Conservation (phyloP, 2,329 filamentous ascomycete species). For the Alternaria burnsii region DNA sequence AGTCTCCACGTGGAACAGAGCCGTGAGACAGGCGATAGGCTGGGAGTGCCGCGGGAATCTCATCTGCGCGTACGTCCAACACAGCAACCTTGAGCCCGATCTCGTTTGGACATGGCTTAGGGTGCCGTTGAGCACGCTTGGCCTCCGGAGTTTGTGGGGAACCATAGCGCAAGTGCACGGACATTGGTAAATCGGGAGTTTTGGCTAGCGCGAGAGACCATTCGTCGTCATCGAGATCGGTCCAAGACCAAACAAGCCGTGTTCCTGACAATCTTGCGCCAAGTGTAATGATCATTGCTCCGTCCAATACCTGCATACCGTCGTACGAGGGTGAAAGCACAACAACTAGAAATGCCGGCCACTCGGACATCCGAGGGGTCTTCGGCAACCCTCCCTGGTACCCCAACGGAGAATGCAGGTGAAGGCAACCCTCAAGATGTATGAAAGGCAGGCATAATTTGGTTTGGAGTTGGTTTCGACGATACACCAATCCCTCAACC, state of each 20-base stretch:
- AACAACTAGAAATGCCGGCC: constrained; percentile 17
- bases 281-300: constrained; percentile 25
- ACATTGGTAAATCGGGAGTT: constrained; percentile 16
- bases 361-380: constrained; percentile 27
- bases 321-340: constrained; percentile 9
- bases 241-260: constrained; percentile 13
- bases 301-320: constrained; percentile 4
- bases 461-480: constrained; percentile 10
- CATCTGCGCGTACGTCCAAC: constrained; percentile 9
- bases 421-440: constrained; percentile 24
- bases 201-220: constrained; percentile 11
- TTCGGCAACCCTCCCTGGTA: constrained; percentile 32
- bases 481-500: constrained; percentile 11
- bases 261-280: constrained; percentile 22
- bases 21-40: constrained; percentile 3
- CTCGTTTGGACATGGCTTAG: constrained; percentile 15
- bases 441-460: constrained; percentile 16
- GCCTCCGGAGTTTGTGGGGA: constrained; percentile 43
- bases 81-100: constrained; percentile 21
- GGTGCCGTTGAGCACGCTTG: constrained; percentile 25
- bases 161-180: constrained; percentile 33
- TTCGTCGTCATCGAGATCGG: constrained; percentile 25
- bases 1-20: constrained; percentile 14
- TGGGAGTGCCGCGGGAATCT: constrained; percentile 6
- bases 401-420: constrained; percentile 27